Evolutionary conservation across 2,329 filamentous ascomycete genomes (phyloP), one percentile per base, ranked within the genome.

Genomic region (Fusarium robinianum): DNA sequence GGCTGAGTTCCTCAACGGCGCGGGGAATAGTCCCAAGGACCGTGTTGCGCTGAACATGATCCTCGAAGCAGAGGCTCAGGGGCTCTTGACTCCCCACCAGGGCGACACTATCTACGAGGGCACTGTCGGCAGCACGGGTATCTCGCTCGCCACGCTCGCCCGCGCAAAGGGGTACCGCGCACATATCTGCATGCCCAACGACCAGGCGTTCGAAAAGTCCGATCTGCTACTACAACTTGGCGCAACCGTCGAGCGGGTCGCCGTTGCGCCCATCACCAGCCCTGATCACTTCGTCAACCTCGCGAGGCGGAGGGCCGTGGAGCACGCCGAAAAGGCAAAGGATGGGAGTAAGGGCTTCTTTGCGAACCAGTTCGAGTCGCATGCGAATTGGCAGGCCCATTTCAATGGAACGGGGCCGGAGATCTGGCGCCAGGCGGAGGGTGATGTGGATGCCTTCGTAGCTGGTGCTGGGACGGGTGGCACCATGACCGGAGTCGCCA

Each of bases 71-170:
- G 94, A 99, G 74, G 78, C 81, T 49, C 72, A 79, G 34, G 90
- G 90, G 3, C 74, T 91, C 12, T 72, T 99, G 31, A 79, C 77
- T 0, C 92, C 94, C 0, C 76, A 87, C 56, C 84, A 87, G 15
- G 92, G 92, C 49, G 94, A 99, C 67, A 95, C 88, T 29, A 90
- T 99, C 62, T 99, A 97, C 69, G 94, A 99, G 73, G 94, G 94
- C 55, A 99, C 94, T 2, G 91, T 96, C 11, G 94, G 94, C 47
- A 95, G 89, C 64, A 99, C 94, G 0, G 94, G 94, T 15, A 97
- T 99, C 60, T 96, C 91, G 11, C 78, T 99, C 8, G 94, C 94
- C 3, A 88, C 88, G 1, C 81, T 99, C 36, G 91, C 90, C 35
- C 81, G 91, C 57, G 91, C 94, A 15, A 81, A 84, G 67, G 94